Evolutionary conservation across 139 green algal genomes (phyloP).

Genomic region (Yamagishiella unicocca): DNA sequence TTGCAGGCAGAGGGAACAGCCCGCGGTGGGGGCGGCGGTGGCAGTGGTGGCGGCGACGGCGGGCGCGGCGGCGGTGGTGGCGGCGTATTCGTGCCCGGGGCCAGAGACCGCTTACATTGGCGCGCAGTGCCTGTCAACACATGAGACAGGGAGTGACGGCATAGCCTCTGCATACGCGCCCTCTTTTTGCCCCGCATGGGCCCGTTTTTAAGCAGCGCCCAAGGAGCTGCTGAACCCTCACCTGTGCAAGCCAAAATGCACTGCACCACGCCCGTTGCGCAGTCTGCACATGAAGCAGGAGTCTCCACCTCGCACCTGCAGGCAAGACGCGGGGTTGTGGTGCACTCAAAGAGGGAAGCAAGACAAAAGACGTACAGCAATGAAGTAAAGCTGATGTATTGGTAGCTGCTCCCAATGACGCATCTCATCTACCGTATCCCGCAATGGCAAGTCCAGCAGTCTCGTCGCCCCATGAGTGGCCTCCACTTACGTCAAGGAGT

Average conservation of each 20-base stretch:
- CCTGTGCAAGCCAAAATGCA: slow-evolving; percentile 25
- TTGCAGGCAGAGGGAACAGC: background rate
- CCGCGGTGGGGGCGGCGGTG: slow-evolving; percentile 23
- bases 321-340: background rate
- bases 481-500: background rate
- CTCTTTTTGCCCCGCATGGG: background rate
- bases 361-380: background rate
- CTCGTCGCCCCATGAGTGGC: background rate
- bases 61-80: slow-evolving; percentile 31
- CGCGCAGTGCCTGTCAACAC: background rate
- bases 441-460: background rate
- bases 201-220: background rate
- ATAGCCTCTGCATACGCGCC: background rate
- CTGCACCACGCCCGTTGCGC: background rate
- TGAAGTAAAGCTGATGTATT: background rate
- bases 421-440: background rate
- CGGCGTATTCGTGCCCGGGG: background rate
- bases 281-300: background rate
- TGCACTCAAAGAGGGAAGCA: background rate
- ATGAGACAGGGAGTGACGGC: background rate
- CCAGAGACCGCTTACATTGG: background rate
- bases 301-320: slow-evolving; percentile 30
- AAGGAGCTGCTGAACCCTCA: background rate
- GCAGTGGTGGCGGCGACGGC: slow-evolving; percentile 12
- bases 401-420: background rate